These are phyloP conservation scores for Plenodomus tracheiphilus DNA, from an alignment of 2,329 filamentous ascomycete genomes.

Conservation along the genomic window DNA sequence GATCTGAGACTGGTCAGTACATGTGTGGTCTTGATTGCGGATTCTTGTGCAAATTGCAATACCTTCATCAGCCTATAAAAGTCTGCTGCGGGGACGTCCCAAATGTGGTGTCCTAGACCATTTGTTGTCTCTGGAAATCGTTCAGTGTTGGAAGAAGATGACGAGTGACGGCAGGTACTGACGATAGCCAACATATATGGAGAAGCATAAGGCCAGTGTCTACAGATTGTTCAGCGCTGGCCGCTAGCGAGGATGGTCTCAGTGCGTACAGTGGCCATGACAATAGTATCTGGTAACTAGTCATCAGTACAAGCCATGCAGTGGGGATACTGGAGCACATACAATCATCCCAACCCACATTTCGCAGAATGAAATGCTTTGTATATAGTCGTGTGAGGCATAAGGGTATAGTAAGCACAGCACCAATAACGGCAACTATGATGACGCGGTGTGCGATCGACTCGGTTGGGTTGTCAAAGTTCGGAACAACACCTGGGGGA, in stretches of 20 bases:
- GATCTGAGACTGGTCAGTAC: conserved; percentile 5
- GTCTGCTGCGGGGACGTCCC: conserved; percentile 11
- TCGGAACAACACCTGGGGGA: background rate
- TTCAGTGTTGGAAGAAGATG: background rate
- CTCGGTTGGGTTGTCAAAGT: background rate
- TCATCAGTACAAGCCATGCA: background rate
- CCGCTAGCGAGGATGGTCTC: background rate
- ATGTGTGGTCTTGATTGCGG: background rate
- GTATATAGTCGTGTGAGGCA: conserved; percentile 17
- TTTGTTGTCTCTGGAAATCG: conserved; percentile 15
- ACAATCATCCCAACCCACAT: conserved; percentile 17
- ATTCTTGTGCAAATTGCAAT: background rate
- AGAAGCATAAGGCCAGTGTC: conserved; percentile 13
- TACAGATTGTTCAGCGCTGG: background rate
- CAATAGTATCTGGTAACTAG: conserved; percentile 8
- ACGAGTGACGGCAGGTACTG: background rate
- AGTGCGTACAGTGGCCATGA: conserved; percentile 9
- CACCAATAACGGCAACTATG: conserved; percentile 11
- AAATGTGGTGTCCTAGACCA: conserved; percentile 17
- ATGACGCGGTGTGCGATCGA: conserved; percentile 20
- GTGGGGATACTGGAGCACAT: background rate
- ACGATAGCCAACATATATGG: conserved; percentile 13
- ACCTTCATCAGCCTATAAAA: conserved; percentile 22
- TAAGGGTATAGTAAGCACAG: conserved; percentile 14
- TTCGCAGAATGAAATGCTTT: conserved; percentile 15